Evolutionary conservation across 2,329 filamentous ascomycete species (phyloP).

Genomic region (Trichoderma sp.): DNA sequence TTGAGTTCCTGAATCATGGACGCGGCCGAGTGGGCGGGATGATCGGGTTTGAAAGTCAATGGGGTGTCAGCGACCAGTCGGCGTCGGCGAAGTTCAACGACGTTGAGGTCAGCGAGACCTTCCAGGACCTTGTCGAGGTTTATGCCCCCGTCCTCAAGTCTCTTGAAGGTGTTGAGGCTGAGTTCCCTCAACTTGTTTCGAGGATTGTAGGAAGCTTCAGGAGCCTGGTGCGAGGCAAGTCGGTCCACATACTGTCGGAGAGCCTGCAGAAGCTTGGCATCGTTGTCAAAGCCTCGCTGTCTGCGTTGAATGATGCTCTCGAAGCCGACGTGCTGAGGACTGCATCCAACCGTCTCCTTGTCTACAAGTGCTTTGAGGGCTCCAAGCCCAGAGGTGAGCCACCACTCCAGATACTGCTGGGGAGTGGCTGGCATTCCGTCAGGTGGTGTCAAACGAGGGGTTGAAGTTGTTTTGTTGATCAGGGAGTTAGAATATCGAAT

Average conservation of each 20-base stretch:
- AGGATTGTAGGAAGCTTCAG: conserved; percentile 35
- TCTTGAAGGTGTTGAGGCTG: conserved; percentile 36
- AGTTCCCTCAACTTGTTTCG: conserved; percentile 37
- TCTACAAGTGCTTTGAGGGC: conserved; percentile 37
- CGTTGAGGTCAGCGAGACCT: conserved; percentile 40
- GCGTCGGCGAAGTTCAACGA: conserved; percentile 40
- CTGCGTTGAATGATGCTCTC: conserved; percentile 38
- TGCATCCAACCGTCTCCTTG: conserved; percentile 28
- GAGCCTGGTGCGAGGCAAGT: conserved; percentile 29
- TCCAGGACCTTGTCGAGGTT: conserved; percentile 35
- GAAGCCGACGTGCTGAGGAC: conserved; percentile 40
- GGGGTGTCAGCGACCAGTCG: conserved; percentile 35
- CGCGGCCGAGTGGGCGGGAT: conserved; percentile 27
- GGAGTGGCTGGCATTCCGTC: conserved; percentile 38
- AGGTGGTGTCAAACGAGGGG: too few relatives aligned
- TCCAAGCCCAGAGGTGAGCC: conserved; percentile 37
- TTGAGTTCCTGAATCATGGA: conserved; percentile 39
- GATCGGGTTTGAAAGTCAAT: conserved; percentile 27
- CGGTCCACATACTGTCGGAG: conserved; percentile 33
- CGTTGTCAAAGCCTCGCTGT: conserved; percentile 40
- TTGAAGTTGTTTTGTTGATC: not conserved
- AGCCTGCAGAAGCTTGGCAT: conserved; percentile 30
- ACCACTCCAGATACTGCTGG: conserved; percentile 42
- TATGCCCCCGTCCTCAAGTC: conserved; percentile 37
- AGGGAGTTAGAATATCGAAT: not conserved